phyloP scores from a whole-genome alignment of 768 basidiomycete genomes.

The Daedaleopsis nitida region DNA sequence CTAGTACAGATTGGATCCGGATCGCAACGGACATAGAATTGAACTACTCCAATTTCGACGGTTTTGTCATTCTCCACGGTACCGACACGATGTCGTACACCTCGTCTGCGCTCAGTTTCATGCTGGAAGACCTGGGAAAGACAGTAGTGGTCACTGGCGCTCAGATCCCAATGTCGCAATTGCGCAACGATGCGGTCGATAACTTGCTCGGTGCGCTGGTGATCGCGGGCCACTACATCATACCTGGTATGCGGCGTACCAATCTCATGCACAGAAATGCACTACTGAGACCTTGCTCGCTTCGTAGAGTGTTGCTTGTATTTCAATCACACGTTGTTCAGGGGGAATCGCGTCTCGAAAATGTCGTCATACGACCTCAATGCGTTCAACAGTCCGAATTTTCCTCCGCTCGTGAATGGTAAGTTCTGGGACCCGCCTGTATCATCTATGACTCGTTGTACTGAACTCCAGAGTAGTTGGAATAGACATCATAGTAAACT shows the following conservation, averaged over 20 bases:
- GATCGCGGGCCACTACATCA: conserved; percentile 88
- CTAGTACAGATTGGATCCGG: conserved; percentile 76
- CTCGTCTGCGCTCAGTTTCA: conserved; percentile 85
- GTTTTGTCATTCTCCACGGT: conserved; percentile 88
- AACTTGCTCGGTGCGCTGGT: conserved; percentile 88
- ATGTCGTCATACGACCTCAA: conserved; percentile 79
- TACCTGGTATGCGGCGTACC: conserved; percentile 64
- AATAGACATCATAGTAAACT: conserved; percentile 87
- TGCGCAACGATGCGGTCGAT: conserved; percentile 93
- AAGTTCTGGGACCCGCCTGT: conserved; percentile 15
- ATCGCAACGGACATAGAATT: conserved; percentile 92
- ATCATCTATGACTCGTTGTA: not conserved
- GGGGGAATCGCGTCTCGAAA: conserved; percentile 86
- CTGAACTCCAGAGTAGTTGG: conserved; percentile 56
- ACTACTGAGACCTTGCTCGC: not conserved
- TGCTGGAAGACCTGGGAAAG: conserved; percentile 91
- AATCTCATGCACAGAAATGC: not conserved
- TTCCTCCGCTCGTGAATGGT: conserved; percentile 82
- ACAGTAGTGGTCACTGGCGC: conserved; percentile 91
- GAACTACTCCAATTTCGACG: conserved; percentile 85
- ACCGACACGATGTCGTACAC: conserved; percentile 93
- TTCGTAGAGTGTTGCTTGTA: conserved; percentile 76
- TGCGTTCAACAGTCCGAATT: conserved; percentile 86
- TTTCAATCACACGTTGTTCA: conserved; percentile 87
- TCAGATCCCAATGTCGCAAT: conserved; percentile 88